A percentile compares a stretch with the other conserved stretches of the same genome.
phyloP scores from a whole-genome alignment of 2,329 filamentous ascomycete genomes.

The Aspergillus calidoustus region DNA sequence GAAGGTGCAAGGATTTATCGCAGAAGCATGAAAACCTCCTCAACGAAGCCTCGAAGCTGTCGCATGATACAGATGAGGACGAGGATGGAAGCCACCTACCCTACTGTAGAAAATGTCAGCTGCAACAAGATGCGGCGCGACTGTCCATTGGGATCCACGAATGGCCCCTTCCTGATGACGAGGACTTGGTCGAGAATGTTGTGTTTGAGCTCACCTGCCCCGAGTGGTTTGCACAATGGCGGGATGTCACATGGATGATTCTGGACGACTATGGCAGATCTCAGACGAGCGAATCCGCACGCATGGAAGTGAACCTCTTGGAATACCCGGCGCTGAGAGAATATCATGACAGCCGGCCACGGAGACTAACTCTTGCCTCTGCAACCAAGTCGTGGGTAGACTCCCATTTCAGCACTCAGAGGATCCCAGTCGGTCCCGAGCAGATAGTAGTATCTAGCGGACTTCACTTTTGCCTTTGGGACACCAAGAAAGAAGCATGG shows the following conservation, averaged over 20 bases:
- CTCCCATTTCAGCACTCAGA: slow-evolving; percentile 23
- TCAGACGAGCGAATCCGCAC: background rate
- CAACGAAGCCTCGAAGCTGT: background rate
- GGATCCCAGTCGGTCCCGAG: slow-evolving; percentile 24
- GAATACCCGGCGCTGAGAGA: slow-evolving; percentile 9
- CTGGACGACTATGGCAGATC: slow-evolving; percentile 43
- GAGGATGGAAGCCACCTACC: background rate
- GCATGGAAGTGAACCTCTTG: slow-evolving; percentile 17
- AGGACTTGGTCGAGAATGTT: slow-evolving; percentile 41
- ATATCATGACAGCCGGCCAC: background rate
- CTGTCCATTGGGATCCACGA: slow-evolving; percentile 56
- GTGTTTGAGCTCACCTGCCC: slow-evolving; percentile 59
- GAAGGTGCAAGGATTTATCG: slow-evolving; percentile 6
- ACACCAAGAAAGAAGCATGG: slow-evolving; percentile 30
- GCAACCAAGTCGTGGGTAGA: slow-evolving; percentile 18
- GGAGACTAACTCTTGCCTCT: slow-evolving; percentile 22
- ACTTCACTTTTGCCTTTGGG: slow-evolving; percentile 46
- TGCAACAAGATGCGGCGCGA: slow-evolving; percentile 31
- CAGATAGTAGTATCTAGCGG: slow-evolving; percentile 52
- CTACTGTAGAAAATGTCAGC: slow-evolving; percentile 42
- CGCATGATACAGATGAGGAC: background rate
- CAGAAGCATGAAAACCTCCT: slow-evolving; percentile 13
- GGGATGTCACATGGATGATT: slow-evolving; percentile 52
- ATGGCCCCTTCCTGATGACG: slow-evolving; percentile 55
- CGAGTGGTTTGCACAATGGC: slow-evolving; percentile 48